Evolutionary conservation across 345 rosid species (phyloP), one percentile per base, ranked within the genome.

Genomic region (Theobroma cacao): DNA sequence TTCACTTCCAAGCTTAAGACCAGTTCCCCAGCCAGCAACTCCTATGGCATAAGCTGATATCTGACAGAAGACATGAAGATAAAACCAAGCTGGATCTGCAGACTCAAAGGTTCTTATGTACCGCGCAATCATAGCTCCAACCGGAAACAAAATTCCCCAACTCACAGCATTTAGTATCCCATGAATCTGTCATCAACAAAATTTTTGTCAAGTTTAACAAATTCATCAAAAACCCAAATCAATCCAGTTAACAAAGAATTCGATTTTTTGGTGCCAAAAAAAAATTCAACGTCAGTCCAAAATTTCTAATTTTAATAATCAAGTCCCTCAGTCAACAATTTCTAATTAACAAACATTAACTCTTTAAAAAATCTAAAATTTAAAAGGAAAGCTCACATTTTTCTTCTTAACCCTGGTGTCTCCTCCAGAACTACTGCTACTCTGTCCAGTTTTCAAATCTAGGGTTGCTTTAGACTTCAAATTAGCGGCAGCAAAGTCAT

Each of bases 1-100:
- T 81, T 94, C 89, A 11, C 84, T 74, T 20, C 98, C 97, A n/a
- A 94, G 94, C 80, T 93, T 93, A 48, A 94, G 70, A n/a, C 98
- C 97, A 15, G 93, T 93, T 70, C 82, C 93, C 98, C 97, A 94
- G 2, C 98, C 98, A 33, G 98, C 90, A 69, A 90, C 95, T 7
- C 98, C 98, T 18, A 94, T 82, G 33, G 73, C 89, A 43, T 92
- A 94, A 28, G 89, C 98, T 24, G 93, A 89, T 59, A 85, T 43
- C 76, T 94, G 98, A 79, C 98, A 94, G 70, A 69, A 75, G 13
- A 74, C 90, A 40, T 94, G 98, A 40, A 91, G 85, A 79, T 94
- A 93, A 76, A 94, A 94, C 98, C 98, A 94, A 0, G 89, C 89
- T 18, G 96, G 97, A 88, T 93, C 98, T 7, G 96, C 93, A 0